Percentiles rank a stretch among this genome's conserved stretches.
These are phyloP conservation scores for Nitzschia palea DNA, from an alignment of 108 stramenopile genomes.

Conservation along the genomic window DNA sequence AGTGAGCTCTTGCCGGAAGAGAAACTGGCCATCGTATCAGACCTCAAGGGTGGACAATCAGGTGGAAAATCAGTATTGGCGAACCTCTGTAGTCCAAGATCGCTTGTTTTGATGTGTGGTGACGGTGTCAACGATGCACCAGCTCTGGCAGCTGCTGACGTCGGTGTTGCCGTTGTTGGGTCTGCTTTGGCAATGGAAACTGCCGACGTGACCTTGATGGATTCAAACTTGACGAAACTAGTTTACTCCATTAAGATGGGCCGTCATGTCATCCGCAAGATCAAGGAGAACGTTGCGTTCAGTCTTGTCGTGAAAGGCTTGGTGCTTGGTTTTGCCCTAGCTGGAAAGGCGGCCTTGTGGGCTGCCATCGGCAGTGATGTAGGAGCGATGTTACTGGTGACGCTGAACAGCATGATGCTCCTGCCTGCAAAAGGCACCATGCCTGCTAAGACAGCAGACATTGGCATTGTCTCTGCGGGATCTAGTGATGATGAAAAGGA, in stretches of 20 bases:
- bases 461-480: too few relatives aligned
- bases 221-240: constrained; percentile 74
- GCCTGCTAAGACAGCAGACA: too few relatives aligned
- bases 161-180: constrained; percentile 95
- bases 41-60: constrained; percentile 19
- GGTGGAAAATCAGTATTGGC: constrained; percentile 20
- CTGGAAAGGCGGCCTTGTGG: constrained; percentile 57
- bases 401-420: constrained; percentile 78
- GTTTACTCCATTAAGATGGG: constrained; percentile 61
- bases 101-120: constrained; percentile 83
- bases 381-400: constrained; percentile 80
- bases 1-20: constrained; percentile 74
- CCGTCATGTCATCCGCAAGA: constrained; percentile 56
- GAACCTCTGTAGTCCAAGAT: constrained; percentile 20
- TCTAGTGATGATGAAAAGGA: too few relatives aligned
- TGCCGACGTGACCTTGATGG: constrained; percentile 73
- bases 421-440: constrained; percentile 31
- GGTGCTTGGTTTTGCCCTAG: constrained; percentile 69
- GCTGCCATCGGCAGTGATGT: constrained; percentile 74
- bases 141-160: constrained; percentile 89
- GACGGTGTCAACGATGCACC: constrained; percentile 98
- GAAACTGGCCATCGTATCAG: constrained; percentile 47
- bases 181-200: constrained; percentile 96
- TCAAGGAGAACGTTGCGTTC: constrained; percentile 70
- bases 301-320: constrained; percentile 57